phyloP scores from a whole-genome alignment of 2,329 filamentous ascomycete species.

The Arthrobotrys iridis region DNA sequence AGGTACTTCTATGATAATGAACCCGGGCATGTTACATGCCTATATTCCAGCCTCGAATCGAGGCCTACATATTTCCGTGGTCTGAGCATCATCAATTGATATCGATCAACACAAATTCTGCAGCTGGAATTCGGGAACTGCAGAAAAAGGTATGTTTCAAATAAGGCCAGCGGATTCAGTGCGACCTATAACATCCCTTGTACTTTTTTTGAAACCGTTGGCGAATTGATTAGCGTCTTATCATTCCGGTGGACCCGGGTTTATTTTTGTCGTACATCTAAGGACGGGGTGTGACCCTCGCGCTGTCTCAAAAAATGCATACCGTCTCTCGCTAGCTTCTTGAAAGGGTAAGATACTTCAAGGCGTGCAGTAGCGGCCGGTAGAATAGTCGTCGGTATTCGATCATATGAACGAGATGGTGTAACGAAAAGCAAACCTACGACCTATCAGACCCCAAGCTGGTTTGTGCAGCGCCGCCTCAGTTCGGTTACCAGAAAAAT shows the following conservation, averaged over 20 bases:
- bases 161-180: neutral
- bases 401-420: slow-evolving; percentile 22
- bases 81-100: too few relatives aligned
- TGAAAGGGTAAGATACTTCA: slow-evolving; percentile 5
- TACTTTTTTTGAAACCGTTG: slow-evolving; percentile 8
- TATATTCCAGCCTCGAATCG: too few relatives aligned
- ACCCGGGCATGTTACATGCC: too few relatives aligned
- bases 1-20: too few relatives aligned
- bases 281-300: slow-evolving; percentile 7
- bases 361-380: slow-evolving; percentile 12
- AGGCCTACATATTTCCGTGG: too few relatives aligned
- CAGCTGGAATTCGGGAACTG: neutral
- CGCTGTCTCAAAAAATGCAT: slow-evolving; percentile 33
- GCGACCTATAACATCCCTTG: neutral
- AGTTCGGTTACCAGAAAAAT: neutral
- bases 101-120: too few relatives aligned
- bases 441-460: slow-evolving; percentile 9
- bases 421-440: slow-evolving; percentile 31
- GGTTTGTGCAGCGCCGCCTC: neutral
- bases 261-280: slow-evolving; percentile 15
- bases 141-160: slow-evolving; percentile 4
- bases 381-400: neutral
- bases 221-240: slow-evolving; percentile 5
- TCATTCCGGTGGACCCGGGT: slow-evolving; percentile 4
- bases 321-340: slow-evolving; percentile 36